Evolutionary conservation across 192 early-diverging fungal species (phyloP).

Genomic region (Pilobolus umbonatus): DNA sequence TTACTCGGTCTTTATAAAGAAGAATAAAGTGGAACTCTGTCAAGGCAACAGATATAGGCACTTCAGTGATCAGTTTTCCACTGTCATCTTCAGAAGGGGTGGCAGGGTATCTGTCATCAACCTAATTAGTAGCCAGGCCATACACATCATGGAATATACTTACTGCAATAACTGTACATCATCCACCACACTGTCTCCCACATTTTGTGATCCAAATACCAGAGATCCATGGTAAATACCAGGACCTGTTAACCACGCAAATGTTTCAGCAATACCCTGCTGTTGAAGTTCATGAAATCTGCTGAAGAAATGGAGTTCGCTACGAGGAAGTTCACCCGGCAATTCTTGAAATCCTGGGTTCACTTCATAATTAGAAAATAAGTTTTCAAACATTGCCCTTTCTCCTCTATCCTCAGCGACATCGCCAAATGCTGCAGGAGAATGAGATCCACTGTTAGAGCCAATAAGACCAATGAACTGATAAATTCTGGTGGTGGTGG

Average conservation of each 20-base stretch:
- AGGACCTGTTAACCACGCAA: slow-evolving; percentile 88
- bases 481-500: slow-evolving; percentile 86
- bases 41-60: slow-evolving; percentile 72
- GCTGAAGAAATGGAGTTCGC: slow-evolving; percentile 66
- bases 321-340: slow-evolving; percentile 49
- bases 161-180: slow-evolving; percentile 81
- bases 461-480: slow-evolving; percentile 75
- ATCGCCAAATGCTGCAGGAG: slow-evolving; percentile 19
- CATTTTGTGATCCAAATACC: slow-evolving; percentile 65
- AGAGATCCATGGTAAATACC: slow-evolving; percentile 87
- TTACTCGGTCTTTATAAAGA: slow-evolving; percentile 71
- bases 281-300: slow-evolving; percentile 62
- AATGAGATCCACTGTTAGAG: background rate
- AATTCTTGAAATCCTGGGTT: slow-evolving; percentile 62
- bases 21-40: slow-evolving; percentile 89
- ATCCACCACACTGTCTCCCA: slow-evolving; percentile 76
- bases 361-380: slow-evolving; percentile 69
- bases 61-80: slow-evolving; percentile 35
- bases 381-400: slow-evolving; percentile 64
- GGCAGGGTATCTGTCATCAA: slow-evolving; percentile 44
- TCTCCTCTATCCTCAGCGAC: slow-evolving; percentile 47
- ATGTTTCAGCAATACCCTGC: slow-evolving; percentile 65
- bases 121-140: background rate
- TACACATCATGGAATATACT: slow-evolving; percentile 12
- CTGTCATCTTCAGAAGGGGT: slow-evolving; percentile 35